phyloP scores from a whole-genome alignment of 1,284 basidiomycete genomes.

The Rhizoctonia solani region DNA sequence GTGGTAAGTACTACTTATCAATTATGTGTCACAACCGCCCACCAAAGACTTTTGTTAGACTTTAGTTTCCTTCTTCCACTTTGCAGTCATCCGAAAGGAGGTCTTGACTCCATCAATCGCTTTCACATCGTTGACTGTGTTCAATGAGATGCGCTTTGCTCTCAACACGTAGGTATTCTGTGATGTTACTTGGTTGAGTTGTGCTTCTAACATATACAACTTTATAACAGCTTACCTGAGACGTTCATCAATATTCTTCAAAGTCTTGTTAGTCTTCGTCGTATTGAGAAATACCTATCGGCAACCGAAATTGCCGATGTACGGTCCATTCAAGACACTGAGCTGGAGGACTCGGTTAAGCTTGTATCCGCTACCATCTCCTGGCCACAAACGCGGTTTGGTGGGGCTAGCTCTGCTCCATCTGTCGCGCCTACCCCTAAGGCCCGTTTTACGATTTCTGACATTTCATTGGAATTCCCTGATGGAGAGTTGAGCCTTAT shows the following conservation, averaged over 20 bases:
- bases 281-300: slow-evolving; percentile 87
- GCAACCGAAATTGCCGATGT: slow-evolving; percentile 68
- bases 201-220: too few relatives aligned
- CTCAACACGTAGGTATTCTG: slow-evolving; percentile 32
- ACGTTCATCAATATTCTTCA: slow-evolving; percentile 77
- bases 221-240: slow-evolving; percentile 63
- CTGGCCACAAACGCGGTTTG: slow-evolving; percentile 76
- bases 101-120: slow-evolving; percentile 81
- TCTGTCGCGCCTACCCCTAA: slow-evolving; percentile 72
- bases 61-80: slow-evolving; percentile 83
- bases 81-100: slow-evolving; percentile 68
- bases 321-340: slow-evolving; percentile 36
- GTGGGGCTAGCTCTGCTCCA: slow-evolving; percentile 43
- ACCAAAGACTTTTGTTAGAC: slow-evolving; percentile 47
- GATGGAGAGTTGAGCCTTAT: slow-evolving; percentile 75
- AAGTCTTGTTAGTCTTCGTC: slow-evolving; percentile 81
- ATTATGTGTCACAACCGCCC: slow-evolving; percentile 3
- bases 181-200: too few relatives aligned
- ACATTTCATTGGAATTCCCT: slow-evolving; percentile 80
- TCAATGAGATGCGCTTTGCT: slow-evolving; percentile 73
- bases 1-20: background rate
- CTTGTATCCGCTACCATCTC: slow-evolving; percentile 85
- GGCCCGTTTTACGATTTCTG: slow-evolving; percentile 79
- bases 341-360: slow-evolving; percentile 53
- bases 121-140: slow-evolving; percentile 78